These are phyloP conservation scores for Aureobasidium sp. DNA, from an alignment of 2,329 filamentous ascomycete species.

Conservation along the genomic window DNA sequence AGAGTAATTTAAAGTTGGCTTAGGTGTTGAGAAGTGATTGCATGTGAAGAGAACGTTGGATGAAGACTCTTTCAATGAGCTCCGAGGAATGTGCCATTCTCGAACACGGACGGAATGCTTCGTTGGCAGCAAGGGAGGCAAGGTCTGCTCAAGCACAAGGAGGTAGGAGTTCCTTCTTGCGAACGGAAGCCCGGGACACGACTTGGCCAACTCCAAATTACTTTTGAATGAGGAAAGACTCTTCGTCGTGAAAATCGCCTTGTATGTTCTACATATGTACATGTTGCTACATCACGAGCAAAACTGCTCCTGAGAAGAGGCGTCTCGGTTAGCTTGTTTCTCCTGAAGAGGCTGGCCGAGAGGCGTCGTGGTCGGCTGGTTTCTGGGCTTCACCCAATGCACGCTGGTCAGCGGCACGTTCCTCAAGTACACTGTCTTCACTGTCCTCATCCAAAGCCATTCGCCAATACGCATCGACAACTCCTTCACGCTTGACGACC, in stretches of 20 bases:
- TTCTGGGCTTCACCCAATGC: neutral
- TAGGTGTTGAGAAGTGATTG: neutral
- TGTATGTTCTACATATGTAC: neutral
- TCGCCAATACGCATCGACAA: neutral
- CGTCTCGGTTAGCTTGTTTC: neutral
- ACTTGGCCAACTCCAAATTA: too few species aligned
- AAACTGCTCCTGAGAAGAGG: neutral
- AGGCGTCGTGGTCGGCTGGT: neutral
- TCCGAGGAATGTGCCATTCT: neutral
- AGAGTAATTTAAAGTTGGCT: neutral
- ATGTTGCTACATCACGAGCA: neutral
- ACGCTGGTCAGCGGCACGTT: conserved; percentile 5
- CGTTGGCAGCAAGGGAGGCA: neutral
- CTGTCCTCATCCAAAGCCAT: neutral
- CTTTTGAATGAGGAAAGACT: neutral
- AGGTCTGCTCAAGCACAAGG: neutral
- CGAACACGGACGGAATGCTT: neutral
- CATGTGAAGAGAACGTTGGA: neutral
- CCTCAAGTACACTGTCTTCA: neutral
- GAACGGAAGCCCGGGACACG: too few species aligned
- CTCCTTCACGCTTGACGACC: neutral
- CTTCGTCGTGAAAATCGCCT: neutral
- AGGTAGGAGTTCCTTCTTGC: too few species aligned
- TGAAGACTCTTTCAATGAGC: neutral
- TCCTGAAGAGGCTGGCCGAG: neutral